Conservation (phyloP, 306 rosid genomes). For the Cicer bijugum region DNA sequence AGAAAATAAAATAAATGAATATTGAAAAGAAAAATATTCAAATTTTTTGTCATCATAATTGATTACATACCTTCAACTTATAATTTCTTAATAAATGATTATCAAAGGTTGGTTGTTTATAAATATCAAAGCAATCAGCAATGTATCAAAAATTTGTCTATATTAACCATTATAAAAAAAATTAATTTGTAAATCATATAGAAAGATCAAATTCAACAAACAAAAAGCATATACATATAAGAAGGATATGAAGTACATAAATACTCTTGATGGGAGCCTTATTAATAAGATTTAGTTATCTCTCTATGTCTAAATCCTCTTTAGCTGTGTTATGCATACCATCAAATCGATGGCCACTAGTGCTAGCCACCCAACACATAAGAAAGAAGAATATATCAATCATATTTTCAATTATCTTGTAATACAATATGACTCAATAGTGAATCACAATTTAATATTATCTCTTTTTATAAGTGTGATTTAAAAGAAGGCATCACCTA, state of each 20-base stretch:
- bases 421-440: no score
- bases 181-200: accelerated
- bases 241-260: background rate
- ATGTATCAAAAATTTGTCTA: conserved; percentile 27
- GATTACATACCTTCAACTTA: background rate
- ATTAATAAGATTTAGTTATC: conserved; percentile 15
- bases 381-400: background rate
- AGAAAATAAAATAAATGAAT: background rate
- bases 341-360: background rate
- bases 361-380: background rate
- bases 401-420: conserved; percentile 10
- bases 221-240: no score
- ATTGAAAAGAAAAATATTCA: background rate
- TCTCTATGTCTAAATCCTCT: conserved; percentile 38
- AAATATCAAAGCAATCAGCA: conserved; percentile 40
- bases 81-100: conserved; percentile 15
- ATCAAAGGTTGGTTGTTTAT: conserved; percentile 34
- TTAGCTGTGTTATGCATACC: background rate
- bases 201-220: no score
- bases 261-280: conserved; percentile 36
- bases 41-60: background rate
- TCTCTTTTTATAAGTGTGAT: background rate
- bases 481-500: no score
- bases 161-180: background rate
- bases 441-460: background rate